A percentile compares a stretch with the other conserved stretches of the same genome.
Evolutionary conservation across 352 stramenopile species (phyloP).

Genomic region (Albugo candida): DNA sequence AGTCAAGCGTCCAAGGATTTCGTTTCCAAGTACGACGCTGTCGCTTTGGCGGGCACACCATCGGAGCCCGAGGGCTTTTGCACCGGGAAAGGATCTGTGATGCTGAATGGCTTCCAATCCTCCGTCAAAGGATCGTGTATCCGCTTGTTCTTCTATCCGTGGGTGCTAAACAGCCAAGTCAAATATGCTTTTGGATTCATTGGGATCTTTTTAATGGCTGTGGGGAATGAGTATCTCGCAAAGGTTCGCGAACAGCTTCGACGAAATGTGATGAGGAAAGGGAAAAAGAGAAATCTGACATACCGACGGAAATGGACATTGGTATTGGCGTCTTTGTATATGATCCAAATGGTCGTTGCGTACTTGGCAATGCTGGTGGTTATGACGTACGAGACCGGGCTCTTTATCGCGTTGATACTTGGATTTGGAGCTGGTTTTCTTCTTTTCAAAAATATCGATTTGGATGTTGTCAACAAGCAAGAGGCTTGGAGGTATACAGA

Average conservation of each 20-base stretch:
- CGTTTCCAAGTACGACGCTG: constrained; percentile 8
- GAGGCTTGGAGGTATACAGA: constrained; percentile 50
- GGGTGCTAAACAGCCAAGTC: constrained; percentile 43
- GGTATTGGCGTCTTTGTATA: constrained; percentile 40
- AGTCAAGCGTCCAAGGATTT: constrained; percentile 23
- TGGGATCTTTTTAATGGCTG: constrained; percentile 32
- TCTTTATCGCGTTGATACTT: constrained; percentile 50
- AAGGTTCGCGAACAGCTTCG: constrained; percentile 30
- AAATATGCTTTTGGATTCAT: constrained; percentile 69
- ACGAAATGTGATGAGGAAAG: constrained; percentile 15
- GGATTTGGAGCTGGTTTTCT: constrained; percentile 52
- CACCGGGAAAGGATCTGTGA: constrained; percentile 43
- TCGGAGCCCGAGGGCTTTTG: constrained; percentile 15
- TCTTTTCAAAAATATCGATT: constrained; percentile 51
- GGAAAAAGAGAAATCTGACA: too few species aligned
- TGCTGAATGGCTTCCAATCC: constrained; percentile 70
- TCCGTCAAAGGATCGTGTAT: constrained; percentile 51
- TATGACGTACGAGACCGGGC: constrained; percentile 60
- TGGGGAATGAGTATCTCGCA: constrained; percentile 48
- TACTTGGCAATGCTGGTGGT: constrained; percentile 72
- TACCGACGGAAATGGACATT: constrained; percentile 38
- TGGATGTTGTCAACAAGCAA: constrained; percentile 43
- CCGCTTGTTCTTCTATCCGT: constrained; percentile 56
- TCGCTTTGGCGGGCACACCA: constrained; percentile 12
- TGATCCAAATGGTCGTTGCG: constrained; percentile 62